Evolutionary conservation across 2,329 filamentous ascomycete species (phyloP).

Genomic region (Akanthomyces lecanii): DNA sequence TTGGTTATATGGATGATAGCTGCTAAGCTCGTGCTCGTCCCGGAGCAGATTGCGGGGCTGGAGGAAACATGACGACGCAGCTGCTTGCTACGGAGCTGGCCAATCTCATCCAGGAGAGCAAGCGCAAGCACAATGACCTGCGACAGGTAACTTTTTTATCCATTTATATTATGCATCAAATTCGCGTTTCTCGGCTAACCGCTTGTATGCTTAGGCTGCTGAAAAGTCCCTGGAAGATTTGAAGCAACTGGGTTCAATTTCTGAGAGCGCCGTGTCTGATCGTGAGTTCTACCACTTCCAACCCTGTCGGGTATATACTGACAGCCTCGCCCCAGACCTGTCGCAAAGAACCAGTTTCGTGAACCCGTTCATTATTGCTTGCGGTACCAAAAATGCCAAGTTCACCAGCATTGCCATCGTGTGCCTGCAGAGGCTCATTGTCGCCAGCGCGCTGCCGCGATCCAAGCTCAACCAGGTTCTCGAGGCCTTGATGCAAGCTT

Average conservation of each 20-base stretch:
- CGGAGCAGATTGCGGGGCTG: constrained; percentile 12
- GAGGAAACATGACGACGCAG: constrained; percentile 76
- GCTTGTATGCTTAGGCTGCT: constrained; percentile 58
- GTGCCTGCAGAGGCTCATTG: constrained; percentile 83
- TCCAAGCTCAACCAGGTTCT: constrained; percentile 80
- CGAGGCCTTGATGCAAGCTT: constrained; percentile 81
- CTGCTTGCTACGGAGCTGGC: constrained; percentile 82
- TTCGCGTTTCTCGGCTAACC: neutral
- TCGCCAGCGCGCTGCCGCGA: constrained; percentile 73
- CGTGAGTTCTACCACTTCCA: constrained; percentile 23
- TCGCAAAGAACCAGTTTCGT: constrained; percentile 77
- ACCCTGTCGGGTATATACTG: constrained; percentile 19
- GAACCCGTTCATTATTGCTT: constrained; percentile 91
- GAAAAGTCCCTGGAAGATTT: constrained; percentile 92
- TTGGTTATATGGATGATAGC: neutral
- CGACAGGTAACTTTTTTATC: constrained; percentile 56
- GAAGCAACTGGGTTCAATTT: constrained; percentile 44
- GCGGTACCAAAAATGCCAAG: constrained; percentile 82
- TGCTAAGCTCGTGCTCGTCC: constrained; percentile 4
- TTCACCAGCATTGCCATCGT: constrained; percentile 84
- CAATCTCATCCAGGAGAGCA: constrained; percentile 91
- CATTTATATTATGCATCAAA: neutral
- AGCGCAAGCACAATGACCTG: constrained; percentile 87
- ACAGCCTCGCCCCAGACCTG: constrained; percentile 58
- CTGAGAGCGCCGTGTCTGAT: constrained; percentile 37